phyloP scores from a whole-genome alignment of 768 basidiomycete genomes.

The Suillus plorans region DNA sequence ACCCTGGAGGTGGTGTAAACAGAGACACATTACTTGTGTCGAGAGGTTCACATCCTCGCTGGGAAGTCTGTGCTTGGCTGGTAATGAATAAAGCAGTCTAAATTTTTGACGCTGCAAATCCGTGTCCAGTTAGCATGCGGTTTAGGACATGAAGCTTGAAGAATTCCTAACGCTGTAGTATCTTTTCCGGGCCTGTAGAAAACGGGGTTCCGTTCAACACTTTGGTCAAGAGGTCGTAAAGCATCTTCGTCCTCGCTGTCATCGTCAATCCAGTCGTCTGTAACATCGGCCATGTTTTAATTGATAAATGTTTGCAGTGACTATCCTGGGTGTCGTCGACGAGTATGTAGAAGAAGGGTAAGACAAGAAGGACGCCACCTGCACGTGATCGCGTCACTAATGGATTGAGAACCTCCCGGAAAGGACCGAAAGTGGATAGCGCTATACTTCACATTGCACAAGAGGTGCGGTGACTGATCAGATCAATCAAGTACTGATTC shows the following conservation, averaged over 20 bases:
- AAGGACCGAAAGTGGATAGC: no score
- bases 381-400: no score
- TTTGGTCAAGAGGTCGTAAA: neutral
- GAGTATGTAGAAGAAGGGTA: neutral
- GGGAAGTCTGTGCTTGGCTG: slow-evolving; percentile 16
- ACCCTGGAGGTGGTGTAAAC: slow-evolving; percentile 24
- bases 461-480: no score
- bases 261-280: slow-evolving; percentile 44
- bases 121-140: no score
- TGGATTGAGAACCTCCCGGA: no score
- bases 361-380: neutral
- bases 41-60: slow-evolving; percentile 6
- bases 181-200: no score
- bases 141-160: no score
- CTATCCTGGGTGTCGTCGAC: neutral
- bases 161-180: no score
- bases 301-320: neutral
- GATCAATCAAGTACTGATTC: no score
- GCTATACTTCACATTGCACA: no score
- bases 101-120: no score
- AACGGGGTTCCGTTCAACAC: no score
- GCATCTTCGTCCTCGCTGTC: slow-evolving; percentile 46
- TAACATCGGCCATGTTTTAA: slow-evolving; percentile 9
- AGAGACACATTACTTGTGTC: slow-evolving; percentile 18
- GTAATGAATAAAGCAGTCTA: slow-evolving; percentile 11